phyloP scores from a whole-genome alignment of 768 basidiomycete species.

The Rhizopogon vinicolor region DNA sequence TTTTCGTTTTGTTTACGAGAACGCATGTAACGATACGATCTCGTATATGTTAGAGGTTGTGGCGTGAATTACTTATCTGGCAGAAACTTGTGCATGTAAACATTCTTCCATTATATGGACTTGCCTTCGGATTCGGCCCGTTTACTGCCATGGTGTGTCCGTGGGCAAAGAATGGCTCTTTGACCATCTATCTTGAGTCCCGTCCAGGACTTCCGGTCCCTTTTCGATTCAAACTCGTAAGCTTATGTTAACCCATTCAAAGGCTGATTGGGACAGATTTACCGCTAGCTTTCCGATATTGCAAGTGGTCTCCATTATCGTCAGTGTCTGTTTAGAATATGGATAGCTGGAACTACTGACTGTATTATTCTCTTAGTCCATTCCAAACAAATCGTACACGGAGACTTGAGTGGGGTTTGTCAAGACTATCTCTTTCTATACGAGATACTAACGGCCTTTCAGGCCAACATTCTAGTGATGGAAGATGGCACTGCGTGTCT shows the following conservation, averaged over 20 bases:
- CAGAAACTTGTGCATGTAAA: slow-evolving; percentile 13
- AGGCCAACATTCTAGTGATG: slow-evolving; percentile 44
- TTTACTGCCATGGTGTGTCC: slow-evolving; percentile 19
- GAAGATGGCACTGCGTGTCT: slow-evolving; percentile 33
- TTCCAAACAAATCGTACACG: slow-evolving; percentile 1
- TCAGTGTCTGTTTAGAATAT: background rate
- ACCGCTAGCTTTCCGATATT: background rate
- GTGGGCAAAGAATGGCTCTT: slow-evolving; percentile 15
- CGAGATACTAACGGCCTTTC: background rate
- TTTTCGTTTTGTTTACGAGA: background rate
- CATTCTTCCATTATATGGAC: slow-evolving; percentile 15
- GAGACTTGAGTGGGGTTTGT: slow-evolving; percentile 5
- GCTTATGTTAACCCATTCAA: background rate
- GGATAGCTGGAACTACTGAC: background rate
- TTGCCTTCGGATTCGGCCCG: slow-evolving; percentile 17
- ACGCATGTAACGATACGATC: background rate
- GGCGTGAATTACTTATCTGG: slow-evolving; percentile 19
- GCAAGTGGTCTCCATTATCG: background rate
- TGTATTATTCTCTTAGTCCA: background rate
- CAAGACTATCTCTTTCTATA: background rate
- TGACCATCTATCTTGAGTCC: slow-evolving; percentile 11
- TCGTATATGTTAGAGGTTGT: slow-evolving; percentile 8
- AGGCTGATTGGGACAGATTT: background rate
- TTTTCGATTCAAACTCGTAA: slow-evolving; percentile 15
- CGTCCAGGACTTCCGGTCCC: slow-evolving; percentile 2